These are phyloP conservation scores for Porphyridium purpureum DNA, from an alignment of 23 red algal species.

Conservation along the genomic window DNA sequence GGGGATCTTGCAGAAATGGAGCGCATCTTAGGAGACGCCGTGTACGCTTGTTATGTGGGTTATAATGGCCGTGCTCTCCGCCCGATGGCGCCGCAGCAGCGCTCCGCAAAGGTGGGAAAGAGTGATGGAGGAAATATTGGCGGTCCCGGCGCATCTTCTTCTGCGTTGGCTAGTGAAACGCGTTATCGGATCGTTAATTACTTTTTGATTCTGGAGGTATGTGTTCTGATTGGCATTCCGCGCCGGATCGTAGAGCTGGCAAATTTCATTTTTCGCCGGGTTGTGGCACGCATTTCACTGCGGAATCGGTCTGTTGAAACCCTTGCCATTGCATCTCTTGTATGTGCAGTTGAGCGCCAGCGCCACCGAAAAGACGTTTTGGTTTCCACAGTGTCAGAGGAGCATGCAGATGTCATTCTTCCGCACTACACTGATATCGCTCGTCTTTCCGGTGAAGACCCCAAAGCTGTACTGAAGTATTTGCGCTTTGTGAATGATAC, in stretches of 20 bases:
- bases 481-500: background rate
- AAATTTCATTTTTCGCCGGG: background rate
- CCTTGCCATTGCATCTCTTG: background rate
- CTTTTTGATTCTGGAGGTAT: background rate
- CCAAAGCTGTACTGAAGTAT: background rate
- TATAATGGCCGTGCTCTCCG: slow-evolving; percentile 64
- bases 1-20: slow-evolving; percentile 59
- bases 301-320: background rate
- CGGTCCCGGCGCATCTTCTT: no score
- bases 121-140: background rate
- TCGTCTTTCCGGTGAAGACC: background rate
- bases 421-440: background rate
- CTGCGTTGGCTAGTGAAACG: no score
- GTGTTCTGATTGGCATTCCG: background rate
- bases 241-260: background rate
- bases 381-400: no score
- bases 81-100: no score
- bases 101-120: background rate
- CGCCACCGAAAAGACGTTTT: background rate
- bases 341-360: background rate
- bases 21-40: slow-evolving; percentile 34
- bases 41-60: slow-evolving; percentile 46
- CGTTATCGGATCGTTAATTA: background rate
- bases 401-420: background rate
- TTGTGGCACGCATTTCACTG: background rate